phyloP scores from a whole-genome alignment of 2,329 filamentous ascomycete genomes.

The Rutstroemia sp. region DNA sequence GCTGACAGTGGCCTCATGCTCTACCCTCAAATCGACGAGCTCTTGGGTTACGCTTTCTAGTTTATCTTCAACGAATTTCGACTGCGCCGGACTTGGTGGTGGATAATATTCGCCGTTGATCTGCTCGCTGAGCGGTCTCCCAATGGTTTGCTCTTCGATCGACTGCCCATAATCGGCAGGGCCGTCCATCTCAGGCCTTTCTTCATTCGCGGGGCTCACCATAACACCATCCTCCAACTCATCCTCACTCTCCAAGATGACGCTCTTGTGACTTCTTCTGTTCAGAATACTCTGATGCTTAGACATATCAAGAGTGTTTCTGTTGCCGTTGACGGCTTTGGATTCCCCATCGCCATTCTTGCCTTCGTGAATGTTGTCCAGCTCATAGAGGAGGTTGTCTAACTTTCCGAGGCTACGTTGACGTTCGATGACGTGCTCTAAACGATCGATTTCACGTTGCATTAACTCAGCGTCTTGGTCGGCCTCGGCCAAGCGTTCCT shows the following conservation, averaged over 20 bases:
- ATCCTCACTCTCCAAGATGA: slow-evolving; percentile 43
- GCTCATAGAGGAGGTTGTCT: slow-evolving; percentile 83
- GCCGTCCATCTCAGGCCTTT: slow-evolving; percentile 26
- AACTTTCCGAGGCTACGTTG: slow-evolving; percentile 92
- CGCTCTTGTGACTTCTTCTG: slow-evolving; percentile 45
- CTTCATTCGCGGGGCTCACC: slow-evolving; percentile 13
- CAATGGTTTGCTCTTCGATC: slow-evolving; percentile 31
- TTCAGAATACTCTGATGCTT: slow-evolving; percentile 46
- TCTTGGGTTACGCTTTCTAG: slow-evolving; percentile 87
- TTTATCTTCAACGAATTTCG: slow-evolving; percentile 83
- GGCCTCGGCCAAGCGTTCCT: slow-evolving; percentile 89
- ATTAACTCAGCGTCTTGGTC: slow-evolving; percentile 95
- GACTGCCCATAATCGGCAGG: slow-evolving; percentile 28
- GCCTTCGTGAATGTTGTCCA: slow-evolving; percentile 66
- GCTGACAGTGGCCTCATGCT: slow-evolving; percentile 76
- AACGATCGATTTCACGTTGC: slow-evolving; percentile 89
- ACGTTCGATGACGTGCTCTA: slow-evolving; percentile 92
- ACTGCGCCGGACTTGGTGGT: slow-evolving; percentile 68
- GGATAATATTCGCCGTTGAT: slow-evolving; percentile 22
- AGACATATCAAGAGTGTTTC: slow-evolving; percentile 32
- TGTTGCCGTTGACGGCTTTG: slow-evolving; percentile 37
- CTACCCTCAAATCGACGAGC: slow-evolving; percentile 79
- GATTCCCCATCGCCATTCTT: slow-evolving; percentile 34
- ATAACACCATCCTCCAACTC: slow-evolving; percentile 19
- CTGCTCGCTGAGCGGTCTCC: slow-evolving; percentile 27